These are phyloP conservation scores for Sporothrix inflata DNA, from an alignment of 2,329 filamentous ascomycete genomes.

Conservation along the genomic window DNA sequence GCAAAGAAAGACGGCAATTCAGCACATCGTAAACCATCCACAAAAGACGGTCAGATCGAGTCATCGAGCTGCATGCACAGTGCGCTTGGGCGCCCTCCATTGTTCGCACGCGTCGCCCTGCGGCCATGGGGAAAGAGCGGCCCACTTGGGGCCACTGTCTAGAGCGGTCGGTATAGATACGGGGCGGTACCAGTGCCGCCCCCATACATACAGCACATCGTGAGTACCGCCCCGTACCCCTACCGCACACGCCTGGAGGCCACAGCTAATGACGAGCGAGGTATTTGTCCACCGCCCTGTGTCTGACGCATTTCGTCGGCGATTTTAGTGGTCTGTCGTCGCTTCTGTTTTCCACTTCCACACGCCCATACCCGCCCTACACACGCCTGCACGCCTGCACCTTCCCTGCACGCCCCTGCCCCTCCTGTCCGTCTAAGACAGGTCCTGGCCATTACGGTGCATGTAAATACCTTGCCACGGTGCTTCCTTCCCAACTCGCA, in stretches of 20 bases:
- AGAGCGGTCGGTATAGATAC: constrained; percentile 23
- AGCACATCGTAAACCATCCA: neutral
- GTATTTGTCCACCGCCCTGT: constrained; percentile 29
- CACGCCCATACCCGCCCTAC: constrained; percentile 2
- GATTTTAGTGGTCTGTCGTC: constrained; percentile 25
- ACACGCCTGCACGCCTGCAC: neutral
- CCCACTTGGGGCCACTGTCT: constrained; percentile 21
- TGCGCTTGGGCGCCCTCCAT: neutral
- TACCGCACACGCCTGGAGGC: neutral
- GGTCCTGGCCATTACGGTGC: constrained; percentile 20
- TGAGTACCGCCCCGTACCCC: constrained; percentile 24
- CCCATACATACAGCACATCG: neutral
- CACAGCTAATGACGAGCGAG: constrained; percentile 34
- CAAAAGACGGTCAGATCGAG: constrained; percentile 24
- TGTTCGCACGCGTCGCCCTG: constrained; percentile 20
- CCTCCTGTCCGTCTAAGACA: constrained; percentile 11
- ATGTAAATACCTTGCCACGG: constrained; percentile 18
- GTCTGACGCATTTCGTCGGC: constrained; percentile 28
- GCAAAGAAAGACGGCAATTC: neutral
- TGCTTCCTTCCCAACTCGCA: constrained; percentile 24
- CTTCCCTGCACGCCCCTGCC: constrained; percentile 17
- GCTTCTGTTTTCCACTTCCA: neutral
- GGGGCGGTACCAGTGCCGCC: neutral
- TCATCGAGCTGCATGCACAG: constrained; percentile 16
- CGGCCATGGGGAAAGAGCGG: constrained; percentile 20